A percentile compares a stretch with the other conserved stretches of the same genome.
phyloP scores from a whole-genome alignment of 345 rosid species.

The Mallotus nudiflorus region DNA sequence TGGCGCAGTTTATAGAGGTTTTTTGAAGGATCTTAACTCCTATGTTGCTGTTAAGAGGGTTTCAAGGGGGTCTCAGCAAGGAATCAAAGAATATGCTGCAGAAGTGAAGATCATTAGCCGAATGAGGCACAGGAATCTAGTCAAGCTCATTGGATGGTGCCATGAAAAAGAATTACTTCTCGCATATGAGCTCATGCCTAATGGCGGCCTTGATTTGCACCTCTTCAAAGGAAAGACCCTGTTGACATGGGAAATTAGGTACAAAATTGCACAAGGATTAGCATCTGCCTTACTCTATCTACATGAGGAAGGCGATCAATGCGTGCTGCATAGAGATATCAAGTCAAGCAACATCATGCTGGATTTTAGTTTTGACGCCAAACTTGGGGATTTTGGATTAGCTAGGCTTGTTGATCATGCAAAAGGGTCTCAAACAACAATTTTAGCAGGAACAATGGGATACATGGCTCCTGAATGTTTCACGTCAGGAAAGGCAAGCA shows the following conservation, averaged over 20 bases:
- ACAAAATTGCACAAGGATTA: constrained; percentile 25
- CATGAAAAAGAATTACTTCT: constrained; percentile 35
- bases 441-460: constrained; percentile 25
- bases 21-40: constrained; percentile 8
- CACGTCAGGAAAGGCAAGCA: constrained; percentile 20
- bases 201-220: constrained; percentile 34
- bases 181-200: constrained; percentile 39
- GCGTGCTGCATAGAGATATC: constrained; percentile 40
- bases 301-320: constrained; percentile 38
- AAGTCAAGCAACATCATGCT: constrained; percentile 40
- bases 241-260: constrained; percentile 26
- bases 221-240: constrained; percentile 15
- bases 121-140: constrained; percentile 39
- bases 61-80: constrained; percentile 15
- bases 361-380: constrained; percentile 31
- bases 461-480: constrained; percentile 38
- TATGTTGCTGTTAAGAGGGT: constrained; percentile 31
- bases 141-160: constrained; percentile 44
- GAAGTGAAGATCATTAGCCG: constrained; percentile 39
- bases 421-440: constrained; percentile 26
- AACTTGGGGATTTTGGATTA: constrained; percentile 38
- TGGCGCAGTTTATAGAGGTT: constrained; percentile 31
- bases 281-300: constrained; percentile 32
- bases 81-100: constrained; percentile 26
- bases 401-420: constrained; percentile 33